Evolutionary conservation across 2,329 filamentous ascomycete genomes (phyloP).

Genomic region (Fusarium sp.): DNA sequence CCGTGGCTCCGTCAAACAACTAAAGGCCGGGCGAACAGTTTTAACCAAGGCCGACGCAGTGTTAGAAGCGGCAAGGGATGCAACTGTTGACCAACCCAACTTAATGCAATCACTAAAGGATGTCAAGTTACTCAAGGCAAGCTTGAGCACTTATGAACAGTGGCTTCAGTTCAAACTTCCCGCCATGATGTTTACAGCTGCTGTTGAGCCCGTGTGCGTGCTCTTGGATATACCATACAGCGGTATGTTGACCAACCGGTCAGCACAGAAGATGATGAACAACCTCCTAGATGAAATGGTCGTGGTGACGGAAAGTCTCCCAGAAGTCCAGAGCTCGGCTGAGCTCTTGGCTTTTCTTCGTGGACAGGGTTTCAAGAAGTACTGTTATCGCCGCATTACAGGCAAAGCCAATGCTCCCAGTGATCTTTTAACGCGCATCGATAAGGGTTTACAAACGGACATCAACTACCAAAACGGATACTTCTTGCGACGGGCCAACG

Average conservation of each 20-base stretch:
- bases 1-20: constrained; percentile 57
- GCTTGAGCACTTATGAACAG: constrained; percentile 48
- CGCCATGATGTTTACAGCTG: constrained; percentile 79
- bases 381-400: constrained; percentile 62
- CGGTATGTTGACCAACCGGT: constrained; percentile 76
- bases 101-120: constrained; percentile 44
- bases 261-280: constrained; percentile 76
- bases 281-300: constrained; percentile 82
- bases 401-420: constrained; percentile 67
- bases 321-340: constrained; percentile 77
- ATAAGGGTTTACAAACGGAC: constrained; percentile 76
- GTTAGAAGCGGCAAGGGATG: constrained; percentile 30
- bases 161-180: constrained; percentile 84
- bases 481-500: constrained; percentile 79
- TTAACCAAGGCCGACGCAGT: constrained; percentile 49
- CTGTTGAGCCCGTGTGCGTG: constrained; percentile 86
- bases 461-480: constrained; percentile 92
- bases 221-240: constrained; percentile 84
- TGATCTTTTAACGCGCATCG: constrained; percentile 77
- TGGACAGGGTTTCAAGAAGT: constrained; percentile 70
- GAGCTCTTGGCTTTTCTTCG: constrained; percentile 71
- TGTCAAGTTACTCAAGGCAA: constrained; percentile 43
- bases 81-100: constrained; percentile 37
- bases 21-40: constrained; percentile 52
- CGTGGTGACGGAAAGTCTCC: constrained; percentile 78